Conservation (phyloP, 345 rosid genomes). For the Luvunga scandens region DNA sequence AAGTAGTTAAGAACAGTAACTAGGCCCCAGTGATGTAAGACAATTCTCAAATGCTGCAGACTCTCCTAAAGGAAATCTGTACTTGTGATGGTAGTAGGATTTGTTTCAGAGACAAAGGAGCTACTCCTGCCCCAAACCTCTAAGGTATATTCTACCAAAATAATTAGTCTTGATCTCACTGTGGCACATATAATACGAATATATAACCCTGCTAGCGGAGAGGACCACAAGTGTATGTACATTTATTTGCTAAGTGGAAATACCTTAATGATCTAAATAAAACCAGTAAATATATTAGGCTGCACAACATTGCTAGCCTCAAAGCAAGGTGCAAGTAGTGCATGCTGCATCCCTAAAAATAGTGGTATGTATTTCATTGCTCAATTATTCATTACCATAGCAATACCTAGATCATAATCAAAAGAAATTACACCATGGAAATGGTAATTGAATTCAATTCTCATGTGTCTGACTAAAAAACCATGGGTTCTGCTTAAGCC, state of each 20-base stretch:
- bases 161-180: not conserved
- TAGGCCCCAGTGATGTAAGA: not conserved
- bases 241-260: not conserved
- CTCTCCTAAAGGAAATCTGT: not conserved
- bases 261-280: not conserved
- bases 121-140: not conserved
- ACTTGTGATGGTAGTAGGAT: no score
- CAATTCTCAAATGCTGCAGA: not conserved
- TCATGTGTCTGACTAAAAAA: not conserved
- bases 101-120: not conserved
- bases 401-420: not conserved
- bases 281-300: not conserved
- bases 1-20: not conserved
- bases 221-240: not conserved
- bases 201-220: not conserved
- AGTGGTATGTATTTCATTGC: not conserved
- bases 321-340: not conserved
- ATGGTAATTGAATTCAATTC: not conserved
- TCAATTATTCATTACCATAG: not conserved
- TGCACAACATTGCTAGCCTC: not conserved
- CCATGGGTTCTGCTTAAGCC: not conserved
- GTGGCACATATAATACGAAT: not conserved
- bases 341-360: not conserved
- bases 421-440: not conserved
- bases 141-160: not conserved